phyloP scores from a whole-genome alignment of 2,329 filamentous ascomycete genomes.

The Talaromyces amestolkiae region DNA sequence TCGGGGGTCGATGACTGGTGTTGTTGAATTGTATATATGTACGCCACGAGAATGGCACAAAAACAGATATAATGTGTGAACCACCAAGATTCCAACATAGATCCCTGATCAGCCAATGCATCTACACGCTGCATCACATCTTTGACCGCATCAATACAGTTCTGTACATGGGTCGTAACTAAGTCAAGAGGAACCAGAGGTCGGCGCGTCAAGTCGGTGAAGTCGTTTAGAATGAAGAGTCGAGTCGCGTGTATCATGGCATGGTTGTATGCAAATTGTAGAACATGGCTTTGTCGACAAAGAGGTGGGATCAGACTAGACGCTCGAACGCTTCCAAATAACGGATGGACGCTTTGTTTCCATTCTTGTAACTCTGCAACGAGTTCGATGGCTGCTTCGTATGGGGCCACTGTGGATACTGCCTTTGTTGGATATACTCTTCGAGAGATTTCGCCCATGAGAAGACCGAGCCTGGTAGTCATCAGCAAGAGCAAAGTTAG shows the following conservation, averaged over 20 bases:
- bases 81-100: slow-evolving; percentile 43
- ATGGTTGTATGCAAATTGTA: slow-evolving; percentile 39
- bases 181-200: slow-evolving; percentile 31
- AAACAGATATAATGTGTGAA: slow-evolving; percentile 46
- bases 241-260: slow-evolving; percentile 41
- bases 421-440: slow-evolving; percentile 41
- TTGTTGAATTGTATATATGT: slow-evolving; percentile 45
- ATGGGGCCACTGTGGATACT: slow-evolving; percentile 29
- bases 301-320: slow-evolving; percentile 40
- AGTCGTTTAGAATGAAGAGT: slow-evolving; percentile 38
- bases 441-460: slow-evolving; percentile 50
- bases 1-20: slow-evolving; percentile 24
- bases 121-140: slow-evolving; percentile 39
- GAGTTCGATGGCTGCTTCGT: slow-evolving; percentile 35
- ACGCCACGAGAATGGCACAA: slow-evolving; percentile 43
- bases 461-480: slow-evolving; percentile 47
- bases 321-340: slow-evolving; percentile 37
- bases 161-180: slow-evolving; percentile 39
- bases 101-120: slow-evolving; percentile 35
- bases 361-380: slow-evolving; percentile 36
- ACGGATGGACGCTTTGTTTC: slow-evolving; percentile 36
- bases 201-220: slow-evolving; percentile 35
- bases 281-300: slow-evolving; percentile 39
- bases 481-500: not conserved
- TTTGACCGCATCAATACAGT: slow-evolving; percentile 46